Percentiles rank a stretch among this genome's conserved stretches.
These are phyloP conservation scores for Solidago caesia DNA, from an alignment of 129 eudicot genomes.

Conservation along the genomic window DNA sequence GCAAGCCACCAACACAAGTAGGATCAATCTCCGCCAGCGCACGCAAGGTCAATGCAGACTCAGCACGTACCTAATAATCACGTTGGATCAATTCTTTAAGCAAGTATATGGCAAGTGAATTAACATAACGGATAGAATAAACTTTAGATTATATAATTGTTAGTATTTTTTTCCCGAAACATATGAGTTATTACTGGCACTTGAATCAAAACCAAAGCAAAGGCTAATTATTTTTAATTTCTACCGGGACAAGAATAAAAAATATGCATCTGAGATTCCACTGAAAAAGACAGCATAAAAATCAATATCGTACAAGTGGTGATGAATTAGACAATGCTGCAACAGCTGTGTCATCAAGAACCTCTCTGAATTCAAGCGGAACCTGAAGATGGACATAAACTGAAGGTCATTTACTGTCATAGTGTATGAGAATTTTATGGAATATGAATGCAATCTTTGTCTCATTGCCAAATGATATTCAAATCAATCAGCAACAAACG, in stretches of 20 bases:
- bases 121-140: slow-evolving; percentile 21
- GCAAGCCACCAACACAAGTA: slow-evolving; percentile 93
- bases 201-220: slow-evolving; percentile 10
- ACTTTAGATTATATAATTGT: not conserved
- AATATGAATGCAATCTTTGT: slow-evolving; percentile 1
- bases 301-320: slow-evolving; percentile 59
- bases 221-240: not conserved
- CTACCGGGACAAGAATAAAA: not conserved
- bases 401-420: not conserved
- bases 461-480: slow-evolving; percentile 2
- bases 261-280: slow-evolving; percentile 22
- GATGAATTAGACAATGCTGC: slow-evolving; percentile 81
- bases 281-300: slow-evolving; percentile 6
- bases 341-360: slow-evolving; percentile 89
- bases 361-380: slow-evolving; percentile 82
- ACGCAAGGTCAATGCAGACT: slow-evolving; percentile 89
- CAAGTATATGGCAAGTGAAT: slow-evolving; percentile 17
- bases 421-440: not conserved
- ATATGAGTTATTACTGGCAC: not conserved
- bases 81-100: not conserved
- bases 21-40: slow-evolving; percentile 94
- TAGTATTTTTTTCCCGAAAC: not conserved
- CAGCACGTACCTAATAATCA: slow-evolving; percentile 76
- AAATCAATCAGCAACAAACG: slow-evolving; percentile 1
- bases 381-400: slow-evolving; percentile 50